These are phyloP conservation scores for Huntiella abstrusa DNA, from an alignment of 2,329 filamentous ascomycete species.

Conservation along the genomic window DNA sequence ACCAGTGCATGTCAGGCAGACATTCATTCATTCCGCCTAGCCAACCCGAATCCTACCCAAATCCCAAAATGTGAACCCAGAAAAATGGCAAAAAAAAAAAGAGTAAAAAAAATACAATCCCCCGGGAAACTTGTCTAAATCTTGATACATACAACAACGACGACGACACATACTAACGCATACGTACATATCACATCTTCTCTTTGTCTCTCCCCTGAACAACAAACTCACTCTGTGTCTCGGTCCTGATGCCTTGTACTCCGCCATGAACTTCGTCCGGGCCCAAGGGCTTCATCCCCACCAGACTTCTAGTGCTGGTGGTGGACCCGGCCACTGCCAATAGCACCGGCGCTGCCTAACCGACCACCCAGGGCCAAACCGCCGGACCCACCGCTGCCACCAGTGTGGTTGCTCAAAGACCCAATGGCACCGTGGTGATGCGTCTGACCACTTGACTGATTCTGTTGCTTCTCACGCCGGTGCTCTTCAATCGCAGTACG, in stretches of 20 bases:
- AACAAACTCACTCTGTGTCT: no score
- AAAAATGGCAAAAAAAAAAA: neutral
- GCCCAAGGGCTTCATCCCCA: no score
- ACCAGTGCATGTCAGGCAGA: neutral
- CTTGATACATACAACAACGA: neutral
- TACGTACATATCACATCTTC: no score
- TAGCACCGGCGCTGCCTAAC: neutral
- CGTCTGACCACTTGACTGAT: constrained; percentile 17
- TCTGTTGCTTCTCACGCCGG: constrained; percentile 59
- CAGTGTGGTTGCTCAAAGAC: neutral
- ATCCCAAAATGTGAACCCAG: neutral
- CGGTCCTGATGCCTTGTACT: no score
- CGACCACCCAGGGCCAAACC: no score
- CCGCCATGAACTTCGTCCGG: no score
- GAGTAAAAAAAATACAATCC: neutral
- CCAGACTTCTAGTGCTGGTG: constrained; percentile 5
- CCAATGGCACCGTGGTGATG: constrained; percentile 19
- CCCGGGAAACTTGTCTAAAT: neutral
- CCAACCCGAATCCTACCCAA: neutral
- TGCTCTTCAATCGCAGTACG: constrained; percentile 79
- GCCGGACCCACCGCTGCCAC: no score
- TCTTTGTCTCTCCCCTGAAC: no score
- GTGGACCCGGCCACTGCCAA: constrained; percentile 7
- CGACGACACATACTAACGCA: neutral
- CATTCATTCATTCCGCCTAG: neutral